Conservation (phyloP, 1,284 basidiomycete genomes). For the Moesziomyces parantarcticus region DNA sequence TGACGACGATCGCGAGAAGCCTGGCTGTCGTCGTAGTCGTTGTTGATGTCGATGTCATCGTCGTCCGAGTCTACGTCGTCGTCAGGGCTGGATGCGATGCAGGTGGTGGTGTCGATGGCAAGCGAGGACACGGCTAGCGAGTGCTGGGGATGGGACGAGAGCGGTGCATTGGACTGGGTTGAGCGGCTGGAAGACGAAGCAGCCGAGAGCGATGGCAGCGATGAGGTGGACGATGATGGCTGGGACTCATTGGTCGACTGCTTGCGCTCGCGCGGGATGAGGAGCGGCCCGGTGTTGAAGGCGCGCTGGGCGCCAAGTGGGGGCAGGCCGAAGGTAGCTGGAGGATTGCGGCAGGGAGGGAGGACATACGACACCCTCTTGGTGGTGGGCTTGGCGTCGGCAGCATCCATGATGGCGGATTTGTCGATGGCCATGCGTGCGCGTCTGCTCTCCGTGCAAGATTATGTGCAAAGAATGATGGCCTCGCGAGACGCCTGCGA, state of each 20-base stretch:
- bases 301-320: conserved; percentile 36
- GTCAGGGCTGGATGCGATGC: conserved; percentile 21
- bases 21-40: conserved; percentile 3
- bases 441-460: too few relatives aligned
- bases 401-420: conserved; percentile 13
- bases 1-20: neutral
- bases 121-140: conserved; percentile 62
- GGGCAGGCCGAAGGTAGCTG: conserved; percentile 49
- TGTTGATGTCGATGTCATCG: neutral
- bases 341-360: conserved; percentile 36
- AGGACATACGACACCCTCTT: conserved; percentile 56
- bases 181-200: conserved; percentile 13
- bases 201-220: conserved; percentile 4
- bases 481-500: too few relatives aligned
- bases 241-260: conserved; percentile 1
- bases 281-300: conserved; percentile 33
- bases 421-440: conserved; percentile 16
- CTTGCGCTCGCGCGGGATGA: conserved; percentile 14
- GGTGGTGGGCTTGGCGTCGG: conserved; percentile 29
- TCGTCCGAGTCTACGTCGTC: conserved; percentile 6
- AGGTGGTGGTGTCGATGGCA: conserved; percentile 57
- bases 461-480: too few relatives aligned
- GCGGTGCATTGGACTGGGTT: conserved; percentile 19
- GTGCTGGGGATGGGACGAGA: conserved; percentile 52
- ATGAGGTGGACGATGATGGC: conserved; percentile 15